phyloP scores from a whole-genome alignment of 2,329 filamentous ascomycete species.

The Mollisiaceae sp. region DNA sequence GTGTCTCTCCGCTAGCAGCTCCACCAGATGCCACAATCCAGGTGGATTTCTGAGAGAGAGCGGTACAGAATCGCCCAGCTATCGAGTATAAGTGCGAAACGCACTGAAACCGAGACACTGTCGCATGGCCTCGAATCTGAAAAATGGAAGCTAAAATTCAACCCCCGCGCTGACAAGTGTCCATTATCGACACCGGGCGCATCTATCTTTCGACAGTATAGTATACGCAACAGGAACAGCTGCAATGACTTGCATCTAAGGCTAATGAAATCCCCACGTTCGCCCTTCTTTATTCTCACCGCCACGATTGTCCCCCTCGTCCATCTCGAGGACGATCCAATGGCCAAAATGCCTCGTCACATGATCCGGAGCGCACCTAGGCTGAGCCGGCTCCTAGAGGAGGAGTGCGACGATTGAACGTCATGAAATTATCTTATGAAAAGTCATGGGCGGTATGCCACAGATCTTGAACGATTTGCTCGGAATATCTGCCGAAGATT shows the following conservation, averaged over 20 bases:
- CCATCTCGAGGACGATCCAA: constrained; percentile 15
- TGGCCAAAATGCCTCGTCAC: constrained; percentile 29
- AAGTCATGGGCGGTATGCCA: not conserved
- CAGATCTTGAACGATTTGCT: not conserved
- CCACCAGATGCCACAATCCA: constrained; percentile 6
- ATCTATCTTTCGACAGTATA: constrained; percentile 15
- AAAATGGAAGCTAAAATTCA: constrained; percentile 4
- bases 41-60: not conserved
- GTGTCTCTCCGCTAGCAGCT: constrained; percentile 15
- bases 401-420: not conserved
- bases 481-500: constrained; percentile 9
- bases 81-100: not conserved
- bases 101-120: constrained; percentile 11
- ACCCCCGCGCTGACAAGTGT: constrained; percentile 21
- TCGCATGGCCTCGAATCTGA: constrained; percentile 9
- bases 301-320: constrained; percentile 25
- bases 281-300: constrained; percentile 29
- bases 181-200: constrained; percentile 19
- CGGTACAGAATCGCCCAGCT: constrained; percentile 10
- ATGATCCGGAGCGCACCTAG: constrained; percentile 1
- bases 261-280: constrained; percentile 32
- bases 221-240: constrained; percentile 1
- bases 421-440: constrained; percentile 4
- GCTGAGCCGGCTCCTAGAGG: not conserved
- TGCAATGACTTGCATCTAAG: constrained; percentile 31